Percentiles rank a stretch among this genome's conserved stretches.
phyloP scores from a whole-genome alignment of 768 basidiomycete species.

The Suillus clintonianus region DNA sequence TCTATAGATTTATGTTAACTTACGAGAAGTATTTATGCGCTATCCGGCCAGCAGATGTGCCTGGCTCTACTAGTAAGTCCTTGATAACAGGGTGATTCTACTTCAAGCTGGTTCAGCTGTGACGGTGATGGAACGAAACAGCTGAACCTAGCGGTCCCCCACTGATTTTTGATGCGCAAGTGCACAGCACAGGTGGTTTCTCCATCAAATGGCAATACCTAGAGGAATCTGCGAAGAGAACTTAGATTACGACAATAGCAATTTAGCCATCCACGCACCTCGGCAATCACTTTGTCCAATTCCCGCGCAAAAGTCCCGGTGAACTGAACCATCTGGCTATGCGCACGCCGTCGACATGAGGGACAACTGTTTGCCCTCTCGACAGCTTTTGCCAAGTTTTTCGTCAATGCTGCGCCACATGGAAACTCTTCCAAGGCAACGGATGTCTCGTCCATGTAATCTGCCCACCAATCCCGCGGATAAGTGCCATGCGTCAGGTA shows the following conservation, averaged over 20 bases:
- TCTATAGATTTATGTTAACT: not conserved
- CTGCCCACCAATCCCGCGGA: slow-evolving; percentile 33
- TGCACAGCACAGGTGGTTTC: not conserved
- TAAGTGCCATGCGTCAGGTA: slow-evolving; percentile 27
- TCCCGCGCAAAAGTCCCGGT: slow-evolving; percentile 22
- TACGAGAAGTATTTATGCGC: not conserved
- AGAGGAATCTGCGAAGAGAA: not conserved
- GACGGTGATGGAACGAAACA: not conserved
- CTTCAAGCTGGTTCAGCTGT: not conserved
- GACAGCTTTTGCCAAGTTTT: slow-evolving; percentile 18
- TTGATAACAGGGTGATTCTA: not conserved
- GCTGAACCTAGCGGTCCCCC: not conserved
- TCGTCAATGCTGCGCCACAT: slow-evolving; percentile 18
- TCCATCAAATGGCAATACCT: not conserved
- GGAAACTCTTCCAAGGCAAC: slow-evolving; percentile 22
- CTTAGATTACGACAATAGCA: not conserved
- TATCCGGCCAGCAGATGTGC: not conserved
- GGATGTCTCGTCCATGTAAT: slow-evolving; percentile 30
- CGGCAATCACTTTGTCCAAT: slow-evolving; percentile 17
- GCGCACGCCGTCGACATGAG: slow-evolving; percentile 20
- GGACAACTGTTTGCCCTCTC: slow-evolving; percentile 18
- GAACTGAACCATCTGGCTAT: slow-evolving; percentile 22
- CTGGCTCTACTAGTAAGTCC: not conserved
- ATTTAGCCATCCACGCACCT: slow-evolving; percentile 15
- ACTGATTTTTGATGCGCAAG: not conserved